Evolutionary conservation across 140 eudicot genomes (phyloP), one percentile per base, ranked within the genome.

Genomic region (Eryngium alpinum): DNA sequence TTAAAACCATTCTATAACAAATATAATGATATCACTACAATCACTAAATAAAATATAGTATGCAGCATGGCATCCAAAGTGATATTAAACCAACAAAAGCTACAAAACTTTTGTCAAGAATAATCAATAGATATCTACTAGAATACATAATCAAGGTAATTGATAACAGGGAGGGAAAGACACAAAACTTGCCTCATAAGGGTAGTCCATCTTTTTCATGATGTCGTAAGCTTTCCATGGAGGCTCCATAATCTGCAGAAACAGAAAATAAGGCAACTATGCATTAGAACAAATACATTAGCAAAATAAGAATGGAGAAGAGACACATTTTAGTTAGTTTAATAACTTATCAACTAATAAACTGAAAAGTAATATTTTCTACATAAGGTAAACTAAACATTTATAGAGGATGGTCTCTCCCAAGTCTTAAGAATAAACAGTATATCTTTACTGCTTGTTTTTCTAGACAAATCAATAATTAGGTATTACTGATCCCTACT

Each of bases 181-280:
- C 79, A 52, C 59, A 38, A 85, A 10, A 79, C 88, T 75, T 73
- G 81, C 99, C 97, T 95, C 97, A 13, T 89, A 91, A 38, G 99
- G 99, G 79, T 92, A 92, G 86, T 95, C 90, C 93, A 95, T 95
- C 82, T 95, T 91, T 51, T 83, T 92, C 95, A 95, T 84, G 85
- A 95, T 81, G 85, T 84, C 90, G 84, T 86, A 85, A 22, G 99
- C 93, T 89, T 91, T 87, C 97, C 99, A 95, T 67, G 99, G 97
- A 81, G 97, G 97, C 87, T 92, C 97, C 86, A 92, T 87, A 82
- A 95, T 91, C 99, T 94, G 93, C 79, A 83, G 72, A 67, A 67
- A 69, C 76, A 18, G 71, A 75, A 66, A 72, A 53, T 17, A 52
- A 43, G 32, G 56, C 10, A 51, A 29, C 59, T 72, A 28, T 3